phyloP scores from a whole-genome alignment of 129 eudicot genomes.

The Cynara cardunculus region DNA sequence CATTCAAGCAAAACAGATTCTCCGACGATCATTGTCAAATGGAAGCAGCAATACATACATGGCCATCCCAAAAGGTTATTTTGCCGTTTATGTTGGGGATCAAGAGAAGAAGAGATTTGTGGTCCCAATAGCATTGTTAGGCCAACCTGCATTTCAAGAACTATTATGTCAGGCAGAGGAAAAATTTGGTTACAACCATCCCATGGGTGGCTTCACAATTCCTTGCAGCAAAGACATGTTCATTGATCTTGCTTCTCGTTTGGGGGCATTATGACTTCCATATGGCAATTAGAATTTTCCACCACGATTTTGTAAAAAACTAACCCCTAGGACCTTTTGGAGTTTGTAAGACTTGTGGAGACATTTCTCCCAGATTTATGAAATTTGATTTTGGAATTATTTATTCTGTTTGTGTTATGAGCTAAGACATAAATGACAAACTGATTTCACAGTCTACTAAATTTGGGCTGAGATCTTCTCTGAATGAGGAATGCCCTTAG shows the following conservation, averaged over 20 bases:
- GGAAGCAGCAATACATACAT: neutral
- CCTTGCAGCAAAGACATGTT: slow-evolving; percentile 27
- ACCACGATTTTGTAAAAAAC: neutral
- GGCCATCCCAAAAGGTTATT: slow-evolving; percentile 31
- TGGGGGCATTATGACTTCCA: slow-evolving; percentile 4
- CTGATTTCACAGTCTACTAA: too few relatives aligned
- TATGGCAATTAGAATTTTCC: neutral
- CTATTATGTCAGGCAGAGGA: neutral
- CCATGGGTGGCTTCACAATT: slow-evolving; percentile 31
- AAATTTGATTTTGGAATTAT: too few relatives aligned
- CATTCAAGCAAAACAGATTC: slow-evolving; percentile 16
- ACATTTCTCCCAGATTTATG: too few relatives aligned
- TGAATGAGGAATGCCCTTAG: too few relatives aligned
- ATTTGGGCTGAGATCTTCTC: too few relatives aligned
- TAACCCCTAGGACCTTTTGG: neutral
- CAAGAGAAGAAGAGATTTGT: slow-evolving; percentile 32
- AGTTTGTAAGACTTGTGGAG: neutral
- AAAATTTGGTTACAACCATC: slow-evolving; percentile 45
- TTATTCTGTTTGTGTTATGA: too few relatives aligned
- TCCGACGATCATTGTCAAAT: neutral
- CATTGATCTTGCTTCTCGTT: slow-evolving; percentile 18
- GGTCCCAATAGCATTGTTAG: slow-evolving; percentile 18
- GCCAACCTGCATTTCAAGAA: neutral
- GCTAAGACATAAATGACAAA: too few relatives aligned
- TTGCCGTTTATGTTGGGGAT: slow-evolving; percentile 40